Conservation (phyloP, 768 basidiomycete genomes). For the Cystofilobasidium macerans region DNA sequence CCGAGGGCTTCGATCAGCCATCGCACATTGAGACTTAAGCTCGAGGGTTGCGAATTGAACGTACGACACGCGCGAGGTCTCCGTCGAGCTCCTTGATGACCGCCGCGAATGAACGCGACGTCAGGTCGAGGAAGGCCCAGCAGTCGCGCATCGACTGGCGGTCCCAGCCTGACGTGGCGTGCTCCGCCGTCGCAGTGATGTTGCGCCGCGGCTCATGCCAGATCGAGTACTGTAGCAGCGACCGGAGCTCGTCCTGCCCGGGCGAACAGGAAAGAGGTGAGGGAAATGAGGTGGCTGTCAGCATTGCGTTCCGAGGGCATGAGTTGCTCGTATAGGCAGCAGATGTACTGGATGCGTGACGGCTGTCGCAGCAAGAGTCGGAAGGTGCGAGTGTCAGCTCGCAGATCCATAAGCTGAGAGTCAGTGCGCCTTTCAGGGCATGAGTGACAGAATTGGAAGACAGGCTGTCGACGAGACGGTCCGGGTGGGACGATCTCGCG, state of each 20-base stretch:
- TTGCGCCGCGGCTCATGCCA: conserved; percentile 74
- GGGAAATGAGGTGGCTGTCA: neutral
- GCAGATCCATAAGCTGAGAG: neutral
- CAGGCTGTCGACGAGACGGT: too few species aligned
- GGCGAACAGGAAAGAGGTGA: neutral
- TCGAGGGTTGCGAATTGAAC: conserved; percentile 36
- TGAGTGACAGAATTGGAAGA: too few species aligned
- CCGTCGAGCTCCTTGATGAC: conserved; percentile 96
- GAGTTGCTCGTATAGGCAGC: too few species aligned
- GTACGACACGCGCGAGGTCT: conserved; percentile 78
- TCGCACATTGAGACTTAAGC: conserved; percentile 4
- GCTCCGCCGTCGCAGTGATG: conserved; percentile 62
- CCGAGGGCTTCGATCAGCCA: too few species aligned
- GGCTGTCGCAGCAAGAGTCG: conserved; percentile 5
- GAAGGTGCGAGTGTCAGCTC: neutral
- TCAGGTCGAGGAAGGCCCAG: conserved; percentile 79
- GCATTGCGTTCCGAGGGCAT: too few species aligned
- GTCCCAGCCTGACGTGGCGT: conserved; percentile 75
- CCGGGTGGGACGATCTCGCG: neutral
- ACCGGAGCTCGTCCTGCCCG: conserved; percentile 56
- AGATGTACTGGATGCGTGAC: conserved; percentile 28
- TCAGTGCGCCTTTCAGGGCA: neutral
- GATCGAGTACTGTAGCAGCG: conserved; percentile 68
- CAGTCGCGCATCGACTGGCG: conserved; percentile 73
- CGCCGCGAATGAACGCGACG: conserved; percentile 77